Percentiles rank a stretch among this genome's conserved stretches.
These are phyloP conservation scores for Mariannaea sp. DNA, from an alignment of 2,329 filamentous ascomycete species.

Conservation along the genomic window DNA sequence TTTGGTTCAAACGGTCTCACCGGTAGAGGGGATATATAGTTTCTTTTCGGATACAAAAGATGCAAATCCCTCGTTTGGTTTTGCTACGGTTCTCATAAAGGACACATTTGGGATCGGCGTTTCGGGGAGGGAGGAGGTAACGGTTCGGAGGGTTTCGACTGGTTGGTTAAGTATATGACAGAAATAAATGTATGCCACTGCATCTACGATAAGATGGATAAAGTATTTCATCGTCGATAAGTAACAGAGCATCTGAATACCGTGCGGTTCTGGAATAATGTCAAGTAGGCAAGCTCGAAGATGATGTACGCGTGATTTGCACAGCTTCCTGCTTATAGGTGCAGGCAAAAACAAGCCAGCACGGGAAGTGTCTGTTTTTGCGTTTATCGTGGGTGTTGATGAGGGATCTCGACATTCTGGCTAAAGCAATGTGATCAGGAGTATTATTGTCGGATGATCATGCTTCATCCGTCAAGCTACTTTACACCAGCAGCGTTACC, in stretches of 20 bases:
- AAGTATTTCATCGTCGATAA: neutral
- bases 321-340: neutral
- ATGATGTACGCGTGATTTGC: no score
- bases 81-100: neutral
- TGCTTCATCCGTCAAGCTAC: no score
- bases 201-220: neutral
- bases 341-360: neutral
- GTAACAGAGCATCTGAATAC: neutral
- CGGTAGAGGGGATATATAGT: slow-evolving; percentile 10
- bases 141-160: neutral
- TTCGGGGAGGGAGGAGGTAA: neutral
- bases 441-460: no score
- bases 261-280: neutral
- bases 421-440: no score
- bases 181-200: neutral
- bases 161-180: neutral
- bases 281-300: neutral
- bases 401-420: no score
- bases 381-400: no score
- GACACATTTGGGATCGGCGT: slow-evolving; percentile 14
- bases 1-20: slow-evolving; percentile 1
- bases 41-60: slow-evolving; percentile 4
- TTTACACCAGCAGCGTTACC: neutral
- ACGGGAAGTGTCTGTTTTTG: neutral
- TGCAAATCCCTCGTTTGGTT: neutral